Evolutionary conservation across 139 green algal species (phyloP), one percentile per base, ranked within the genome.

Genomic region (Edaphochlamys debaryana): DNA sequence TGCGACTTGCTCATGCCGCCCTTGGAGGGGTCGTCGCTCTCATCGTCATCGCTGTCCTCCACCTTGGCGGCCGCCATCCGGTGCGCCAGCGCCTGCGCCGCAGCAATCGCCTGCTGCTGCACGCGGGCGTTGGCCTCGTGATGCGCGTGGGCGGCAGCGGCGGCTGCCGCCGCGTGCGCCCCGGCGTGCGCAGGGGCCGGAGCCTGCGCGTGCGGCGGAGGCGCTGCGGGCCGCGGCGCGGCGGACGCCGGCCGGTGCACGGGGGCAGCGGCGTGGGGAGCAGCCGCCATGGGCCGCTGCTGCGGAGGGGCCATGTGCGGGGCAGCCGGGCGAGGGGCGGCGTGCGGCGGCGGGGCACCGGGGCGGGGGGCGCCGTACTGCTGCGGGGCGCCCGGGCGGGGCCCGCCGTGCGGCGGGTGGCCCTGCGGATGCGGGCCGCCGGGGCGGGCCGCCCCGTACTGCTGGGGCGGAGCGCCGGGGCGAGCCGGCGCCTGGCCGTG

Each of bases 1-100:
- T 85, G 79, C 7, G 38, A 52, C 79, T 85, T 85, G 68, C 34
- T 85, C 37, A 85, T 67, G 52, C 67, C 67, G 40, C 45, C 38
- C 52, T 70, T 71, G 6, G 25, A 23, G 71, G 23, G 32, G 1
- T 68, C 76, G 40, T 73, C 58, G 34, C 32, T 36, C 29, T 67
- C 56, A 6, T 82, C 50, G 9, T 86, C 71, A 25, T 81, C 71
- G 29, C 54, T 37, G 40, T 3, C n/a, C 50, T 27, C 36, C 50
- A 48, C 11, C 40, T 85, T 30, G 7, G 67, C 74, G 3, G 30
- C 60, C 75, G 36, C 34, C n/a, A 50, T 38, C 41, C 36, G 48
- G 34, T 67, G 38, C 29, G 54, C 68, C 17, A 73, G 40, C 60
- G 75, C 75, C 29, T 71, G 60, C 60, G 34, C 34, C 71, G 22